phyloP scores from a whole-genome alignment of 306 rosid species.

The Rubus idaeus region DNA sequence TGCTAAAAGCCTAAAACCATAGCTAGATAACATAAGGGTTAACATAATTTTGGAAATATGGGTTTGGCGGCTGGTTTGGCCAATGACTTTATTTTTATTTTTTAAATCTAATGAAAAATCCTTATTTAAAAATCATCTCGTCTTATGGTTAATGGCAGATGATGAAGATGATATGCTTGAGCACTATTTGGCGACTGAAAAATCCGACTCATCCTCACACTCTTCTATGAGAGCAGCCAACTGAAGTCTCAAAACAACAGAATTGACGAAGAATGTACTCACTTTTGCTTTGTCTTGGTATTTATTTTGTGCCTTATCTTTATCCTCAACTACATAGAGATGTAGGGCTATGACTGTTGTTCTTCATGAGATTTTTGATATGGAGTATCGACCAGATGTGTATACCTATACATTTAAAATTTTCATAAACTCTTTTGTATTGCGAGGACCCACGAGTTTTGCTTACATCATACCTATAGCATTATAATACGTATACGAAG shows the following conservation, averaged over 20 bases:
- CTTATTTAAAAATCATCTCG: background rate
- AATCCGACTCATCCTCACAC: conserved; percentile 65
- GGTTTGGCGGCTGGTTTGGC: background rate
- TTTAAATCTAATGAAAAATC: background rate
- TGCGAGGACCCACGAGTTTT: no score
- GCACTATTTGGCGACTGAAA: conserved; percentile 95
- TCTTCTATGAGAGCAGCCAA: conserved; percentile 57
- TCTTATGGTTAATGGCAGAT: conserved; percentile 45
- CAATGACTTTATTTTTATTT: background rate
- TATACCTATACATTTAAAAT: background rate
- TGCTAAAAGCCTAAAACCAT: background rate
- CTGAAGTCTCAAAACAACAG: conserved; percentile 26
- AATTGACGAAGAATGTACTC: background rate
- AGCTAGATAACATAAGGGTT: background rate
- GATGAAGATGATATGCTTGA: conserved; percentile 99
- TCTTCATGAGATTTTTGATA: background rate
- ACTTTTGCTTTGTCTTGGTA: background rate
- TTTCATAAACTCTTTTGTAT: background rate
- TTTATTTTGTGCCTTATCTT: conserved; percentile 10
- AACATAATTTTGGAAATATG: background rate
- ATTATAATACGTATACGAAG: no score
- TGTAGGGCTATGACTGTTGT: conserved; percentile 20
- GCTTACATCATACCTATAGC: no score
- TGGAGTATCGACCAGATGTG: background rate
- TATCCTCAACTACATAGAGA: conserved; percentile 6